These are phyloP conservation scores for Euphorbia celastroides DNA, from an alignment of 441 rosid species.

Conservation along the genomic window DNA sequence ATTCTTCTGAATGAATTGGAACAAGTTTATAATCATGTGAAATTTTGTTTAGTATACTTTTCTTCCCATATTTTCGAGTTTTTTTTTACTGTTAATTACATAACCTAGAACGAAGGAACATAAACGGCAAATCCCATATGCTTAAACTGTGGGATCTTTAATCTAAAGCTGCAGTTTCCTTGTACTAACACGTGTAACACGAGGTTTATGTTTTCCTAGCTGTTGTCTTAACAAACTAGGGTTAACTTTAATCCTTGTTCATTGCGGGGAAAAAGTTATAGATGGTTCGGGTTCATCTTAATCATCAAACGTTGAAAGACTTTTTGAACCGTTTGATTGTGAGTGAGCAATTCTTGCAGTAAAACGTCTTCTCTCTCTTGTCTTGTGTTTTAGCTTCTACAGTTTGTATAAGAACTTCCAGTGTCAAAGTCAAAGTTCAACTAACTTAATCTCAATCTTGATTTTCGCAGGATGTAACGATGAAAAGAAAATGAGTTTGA, in stretches of 20 bases:
- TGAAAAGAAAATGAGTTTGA: constrained; percentile 21
- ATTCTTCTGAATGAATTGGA: no score
- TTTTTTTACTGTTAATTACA: not conserved
- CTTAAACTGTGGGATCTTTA: constrained; percentile 14
- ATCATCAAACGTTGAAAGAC: no score
- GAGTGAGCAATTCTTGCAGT: no score
- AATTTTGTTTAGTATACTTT: not conserved
- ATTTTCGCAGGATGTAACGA: no score
- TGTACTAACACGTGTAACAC: no score
- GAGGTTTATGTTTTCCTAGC: not conserved
- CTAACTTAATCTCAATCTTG: no score
- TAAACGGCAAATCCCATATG: no score
- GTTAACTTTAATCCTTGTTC: constrained; percentile 16
- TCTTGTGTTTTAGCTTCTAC: no score
- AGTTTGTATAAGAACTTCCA: not conserved
- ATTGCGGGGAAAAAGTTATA: not conserved
- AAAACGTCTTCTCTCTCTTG: not conserved
- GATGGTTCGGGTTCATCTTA: not conserved
- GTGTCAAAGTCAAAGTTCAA: no score
- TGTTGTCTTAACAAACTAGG: constrained; percentile 8
- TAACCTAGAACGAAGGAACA: not conserved
- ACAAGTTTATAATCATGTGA: no score
- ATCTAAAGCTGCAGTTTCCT: not conserved
- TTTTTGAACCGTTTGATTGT: no score
- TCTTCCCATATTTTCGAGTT: not conserved